Evolutionary conservation across 768 basidiomycete genomes (phyloP).

Genomic region (Kwoniella shandongensis): DNA sequence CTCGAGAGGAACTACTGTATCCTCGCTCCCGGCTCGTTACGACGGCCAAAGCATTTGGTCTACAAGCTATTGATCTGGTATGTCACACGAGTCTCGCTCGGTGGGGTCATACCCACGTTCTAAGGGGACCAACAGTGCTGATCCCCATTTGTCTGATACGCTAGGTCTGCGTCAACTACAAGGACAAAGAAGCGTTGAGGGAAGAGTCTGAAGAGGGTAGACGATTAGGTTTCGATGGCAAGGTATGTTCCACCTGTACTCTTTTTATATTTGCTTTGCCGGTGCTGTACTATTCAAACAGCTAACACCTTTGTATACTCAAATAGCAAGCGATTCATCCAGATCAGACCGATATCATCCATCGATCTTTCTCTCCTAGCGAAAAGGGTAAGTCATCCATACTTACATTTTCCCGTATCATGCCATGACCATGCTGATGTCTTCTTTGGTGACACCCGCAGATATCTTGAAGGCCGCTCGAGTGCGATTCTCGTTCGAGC

Average conservation of each 20-base stretch:
- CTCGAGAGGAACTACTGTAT: conserved; percentile 74
- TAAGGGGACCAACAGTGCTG: too few species aligned
- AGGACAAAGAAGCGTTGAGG: conserved; percentile 64
- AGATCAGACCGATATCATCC: conserved; percentile 72
- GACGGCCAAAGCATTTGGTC: conserved; percentile 75
- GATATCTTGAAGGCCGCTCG: conserved; percentile 75
- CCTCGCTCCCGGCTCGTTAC: conserved; percentile 79
- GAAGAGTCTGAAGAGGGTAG: conserved; percentile 79
- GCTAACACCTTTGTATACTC: not conserved
- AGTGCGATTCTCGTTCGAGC: conserved; percentile 68
- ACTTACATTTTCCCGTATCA: not conserved
- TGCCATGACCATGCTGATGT: not conserved
- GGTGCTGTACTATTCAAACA: not conserved
- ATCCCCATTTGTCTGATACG: conserved; percentile 12
- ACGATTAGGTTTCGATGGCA: conserved; percentile 84
- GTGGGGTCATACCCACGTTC: not conserved
- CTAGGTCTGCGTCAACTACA: conserved; percentile 86
- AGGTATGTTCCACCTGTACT: conserved; percentile 63
- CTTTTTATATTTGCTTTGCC: too few species aligned
- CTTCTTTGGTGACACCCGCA: too few species aligned
- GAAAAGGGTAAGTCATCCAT: conserved; percentile 59
- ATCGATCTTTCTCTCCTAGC: conserved; percentile 75
- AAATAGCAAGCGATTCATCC: conserved; percentile 92
- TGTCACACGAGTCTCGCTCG: conserved; percentile 9
- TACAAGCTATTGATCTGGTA: conserved; percentile 90